Evolutionary conservation across 140 eudicot species (phyloP), one percentile per base, ranked within the genome.

Genomic region (Cichorium intybus): DNA sequence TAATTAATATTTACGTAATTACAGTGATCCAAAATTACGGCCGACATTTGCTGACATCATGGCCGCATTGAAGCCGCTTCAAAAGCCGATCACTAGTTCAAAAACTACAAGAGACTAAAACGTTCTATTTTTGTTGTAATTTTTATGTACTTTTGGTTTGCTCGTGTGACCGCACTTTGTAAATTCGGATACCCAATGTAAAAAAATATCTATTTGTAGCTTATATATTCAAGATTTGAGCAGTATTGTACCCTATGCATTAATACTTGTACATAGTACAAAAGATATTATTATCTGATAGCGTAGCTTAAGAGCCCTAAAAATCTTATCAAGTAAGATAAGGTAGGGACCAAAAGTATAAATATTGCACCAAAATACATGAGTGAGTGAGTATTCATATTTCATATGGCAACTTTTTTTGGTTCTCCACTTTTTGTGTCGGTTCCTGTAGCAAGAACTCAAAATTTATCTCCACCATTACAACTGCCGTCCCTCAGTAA

Each of bases 41-140:
- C 95, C 97, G 31, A 59, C 97, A 7, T 90, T 90, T 70, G 63
- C 87, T 31, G 95, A 87, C 67, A 90, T 90, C 69, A 86, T 90
- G 97, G 86, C 90, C 33, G 85, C 93, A 17, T 54, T 90, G 66
- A 89, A 81, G 67, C 95, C 97, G 2, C 87, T 89, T 4, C 95
- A 86, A 75, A 90, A 84, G 86, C 82, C 95, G 45, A 67, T 82
- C 15, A 70, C 80, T 22, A 65, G 65, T 75, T 70, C 87, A 39
- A 89, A 72, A 68, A 81, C 55, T 43, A 64, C 86, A 34, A 37
- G 79, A 18, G 74, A 59, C 21, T 31, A 77, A 76, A 75, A 14
- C 7, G 20, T 14, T 43, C 15, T 43, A 43, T 43, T 43, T 43
- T 43, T 43, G 49, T 43, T 56, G 51, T 52, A 33, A 41, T 24